These are phyloP conservation scores for Jaapia argillacea DNA, from an alignment of 768 basidiomycete genomes.

Conservation along the genomic window DNA sequence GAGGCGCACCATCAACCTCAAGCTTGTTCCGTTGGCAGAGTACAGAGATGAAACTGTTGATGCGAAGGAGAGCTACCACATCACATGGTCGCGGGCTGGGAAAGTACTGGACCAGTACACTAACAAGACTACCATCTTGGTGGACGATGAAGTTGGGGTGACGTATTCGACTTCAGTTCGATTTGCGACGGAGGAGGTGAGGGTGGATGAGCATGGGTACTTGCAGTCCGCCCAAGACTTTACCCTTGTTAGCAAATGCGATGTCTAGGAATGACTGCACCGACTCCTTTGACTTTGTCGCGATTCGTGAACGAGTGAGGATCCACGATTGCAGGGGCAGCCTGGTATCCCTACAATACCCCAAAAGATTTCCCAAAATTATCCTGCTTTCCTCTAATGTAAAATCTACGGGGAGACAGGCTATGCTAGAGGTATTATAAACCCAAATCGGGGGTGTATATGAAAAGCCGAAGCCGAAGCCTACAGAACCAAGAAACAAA, in stretches of 20 bases:
- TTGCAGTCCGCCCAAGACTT: constrained; percentile 11
- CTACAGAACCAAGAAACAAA: too few species aligned
- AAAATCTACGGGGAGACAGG: too few species aligned
- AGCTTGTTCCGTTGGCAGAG: constrained; percentile 54
- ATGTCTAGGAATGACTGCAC: too few species aligned
- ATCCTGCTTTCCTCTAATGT: too few species aligned
- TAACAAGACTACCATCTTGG: constrained; percentile 39
- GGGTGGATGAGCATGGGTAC: constrained; percentile 30
- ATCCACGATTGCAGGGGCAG: too few species aligned
- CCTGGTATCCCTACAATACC: too few species aligned
- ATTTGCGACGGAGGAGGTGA: constrained; percentile 49
- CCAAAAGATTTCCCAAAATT: too few species aligned
- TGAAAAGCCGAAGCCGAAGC: too few species aligned
- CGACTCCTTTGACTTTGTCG: too few species aligned
- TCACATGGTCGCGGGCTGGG: constrained; percentile 47
- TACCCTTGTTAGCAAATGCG: constrained; percentile 4
- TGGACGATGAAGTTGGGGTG: constrained; percentile 19
- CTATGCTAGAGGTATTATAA: too few species aligned
- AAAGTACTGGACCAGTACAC: constrained; percentile 29
- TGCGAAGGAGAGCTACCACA: constrained; percentile 39
- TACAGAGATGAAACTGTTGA: constrained; percentile 25
- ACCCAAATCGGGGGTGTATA: too few species aligned
- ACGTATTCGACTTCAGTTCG: constrained; percentile 35
- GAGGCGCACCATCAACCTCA: constrained; percentile 30
- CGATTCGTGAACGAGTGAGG: too few species aligned